phyloP scores from a whole-genome alignment of 2,329 filamentous ascomycete genomes.

The Orbilia quercus region DNA sequence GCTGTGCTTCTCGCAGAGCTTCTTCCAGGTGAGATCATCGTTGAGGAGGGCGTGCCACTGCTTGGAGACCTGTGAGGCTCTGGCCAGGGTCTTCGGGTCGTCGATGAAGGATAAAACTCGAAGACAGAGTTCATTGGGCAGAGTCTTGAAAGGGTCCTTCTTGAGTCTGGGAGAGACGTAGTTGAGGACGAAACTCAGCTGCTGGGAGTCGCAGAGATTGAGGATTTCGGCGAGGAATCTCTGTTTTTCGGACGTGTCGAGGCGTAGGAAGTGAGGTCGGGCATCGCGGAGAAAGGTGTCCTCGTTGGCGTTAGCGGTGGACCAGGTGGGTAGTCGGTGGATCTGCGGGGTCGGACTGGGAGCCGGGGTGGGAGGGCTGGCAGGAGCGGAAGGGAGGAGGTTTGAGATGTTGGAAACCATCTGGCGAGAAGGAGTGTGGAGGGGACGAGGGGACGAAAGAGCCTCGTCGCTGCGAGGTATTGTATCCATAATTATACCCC shows the following conservation, averaged over 20 bases:
- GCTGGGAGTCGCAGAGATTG: constrained; percentile 93
- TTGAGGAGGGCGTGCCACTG: constrained; percentile 92
- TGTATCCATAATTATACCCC: constrained; percentile 31
- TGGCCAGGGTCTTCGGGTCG: constrained; percentile 90
- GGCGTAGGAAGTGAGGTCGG: constrained; percentile 59
- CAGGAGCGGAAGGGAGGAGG: constrained; percentile 60
- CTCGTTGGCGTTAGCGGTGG: constrained; percentile 60
- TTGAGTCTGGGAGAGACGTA: constrained; percentile 94
- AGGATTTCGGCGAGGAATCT: constrained; percentile 78
- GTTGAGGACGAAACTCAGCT: constrained; percentile 94
- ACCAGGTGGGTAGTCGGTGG: constrained; percentile 60
- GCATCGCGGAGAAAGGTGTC: constrained; percentile 60
- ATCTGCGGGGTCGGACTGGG: constrained; percentile 60
- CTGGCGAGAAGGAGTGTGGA: constrained; percentile 60
- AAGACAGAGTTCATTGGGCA: constrained; percentile 92
- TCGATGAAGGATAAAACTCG: constrained; percentile 95
- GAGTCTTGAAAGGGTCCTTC: constrained; percentile 91
- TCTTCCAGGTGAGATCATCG: constrained; percentile 98
- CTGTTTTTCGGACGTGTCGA: constrained; percentile 60
- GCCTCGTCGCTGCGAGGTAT: constrained; percentile 51
- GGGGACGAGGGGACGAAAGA: constrained; percentile 59
- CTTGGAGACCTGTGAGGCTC: constrained; percentile 94
- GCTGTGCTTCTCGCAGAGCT: constrained; percentile 93
- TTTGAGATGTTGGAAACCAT: constrained; percentile 60
- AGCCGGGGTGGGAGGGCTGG: constrained; percentile 60